Percentiles rank a stretch among this genome's conserved stretches.
Evolutionary conservation across 306 rosid species (phyloP).

Genomic region (Datisca glomerata): DNA sequence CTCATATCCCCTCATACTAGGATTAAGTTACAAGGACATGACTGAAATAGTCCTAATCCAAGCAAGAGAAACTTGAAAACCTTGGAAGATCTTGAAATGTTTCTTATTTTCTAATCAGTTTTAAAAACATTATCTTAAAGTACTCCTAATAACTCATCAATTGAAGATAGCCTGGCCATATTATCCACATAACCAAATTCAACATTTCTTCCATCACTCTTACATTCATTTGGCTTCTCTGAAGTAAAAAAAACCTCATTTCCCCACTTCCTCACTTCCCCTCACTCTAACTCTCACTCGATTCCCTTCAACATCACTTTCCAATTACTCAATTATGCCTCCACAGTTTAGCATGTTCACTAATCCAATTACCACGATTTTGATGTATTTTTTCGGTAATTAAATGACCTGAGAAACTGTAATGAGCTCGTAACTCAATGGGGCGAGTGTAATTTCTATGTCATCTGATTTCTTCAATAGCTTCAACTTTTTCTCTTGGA

Average conservation of each 20-base stretch:
- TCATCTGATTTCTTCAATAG: slow-evolving; percentile 29
- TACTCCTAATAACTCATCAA: too few relatives aligned
- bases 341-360: slow-evolving; percentile 68
- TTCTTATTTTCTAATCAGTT: too few relatives aligned
- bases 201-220: slow-evolving; percentile 31
- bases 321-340: slow-evolving; percentile 38
- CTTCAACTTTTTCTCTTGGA: slow-evolving; percentile 31
- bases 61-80: too few relatives aligned
- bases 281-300: slow-evolving; percentile 26
- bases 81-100: too few relatives aligned
- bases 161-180: slow-evolving; percentile 22
- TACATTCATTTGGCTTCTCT: slow-evolving; percentile 33
- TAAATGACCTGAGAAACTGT: slow-evolving; percentile 34
- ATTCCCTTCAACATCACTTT: slow-evolving; percentile 20
- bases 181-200: slow-evolving; percentile 32
- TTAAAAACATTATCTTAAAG: too few relatives aligned
- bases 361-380: slow-evolving; percentile 54
- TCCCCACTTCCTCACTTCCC: slow-evolving; percentile 49
- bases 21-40: too few relatives aligned
- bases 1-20: too few relatives aligned
- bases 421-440: slow-evolving; percentile 40
- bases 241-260: slow-evolving; percentile 47
- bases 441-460: slow-evolving; percentile 42
- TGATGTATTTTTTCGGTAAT: slow-evolving; percentile 16
- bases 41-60: too few relatives aligned